phyloP scores from a whole-genome alignment of 2,329 filamentous ascomycete genomes.

The Apiospora rasikravindrae region DNA sequence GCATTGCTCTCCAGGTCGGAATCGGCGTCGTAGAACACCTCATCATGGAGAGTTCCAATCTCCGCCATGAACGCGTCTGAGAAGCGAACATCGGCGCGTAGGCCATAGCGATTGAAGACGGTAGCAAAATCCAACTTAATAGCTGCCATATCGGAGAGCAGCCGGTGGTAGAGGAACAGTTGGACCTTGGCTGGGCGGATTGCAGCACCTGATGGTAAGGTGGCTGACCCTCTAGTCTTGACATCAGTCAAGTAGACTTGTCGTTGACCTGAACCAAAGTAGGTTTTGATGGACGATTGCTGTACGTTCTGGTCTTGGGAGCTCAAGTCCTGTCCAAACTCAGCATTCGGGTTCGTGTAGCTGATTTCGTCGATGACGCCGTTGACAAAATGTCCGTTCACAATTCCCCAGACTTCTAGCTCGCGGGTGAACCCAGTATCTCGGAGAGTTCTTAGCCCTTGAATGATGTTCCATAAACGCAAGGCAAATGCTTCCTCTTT shows the following conservation, averaged over 20 bases:
- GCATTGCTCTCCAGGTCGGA: slow-evolving; percentile 26
- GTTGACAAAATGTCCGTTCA: slow-evolving; percentile 83
- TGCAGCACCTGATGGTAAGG: slow-evolving; percentile 67
- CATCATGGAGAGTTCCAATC: slow-evolving; percentile 71
- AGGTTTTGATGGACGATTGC: slow-evolving; percentile 48
- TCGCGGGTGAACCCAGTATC: slow-evolving; percentile 76
- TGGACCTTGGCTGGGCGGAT: slow-evolving; percentile 83
- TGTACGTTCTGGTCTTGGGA: slow-evolving; percentile 35
- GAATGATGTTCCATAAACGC: slow-evolving; percentile 88
- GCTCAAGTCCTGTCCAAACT: slow-evolving; percentile 66
- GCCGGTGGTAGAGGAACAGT: slow-evolving; percentile 85
- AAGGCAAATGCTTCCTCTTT: slow-evolving; percentile 85
- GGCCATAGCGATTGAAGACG: slow-evolving; percentile 73
- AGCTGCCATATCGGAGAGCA: slow-evolving; percentile 77
- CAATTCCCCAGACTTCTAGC: slow-evolving; percentile 81
- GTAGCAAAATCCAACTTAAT: slow-evolving; percentile 71
- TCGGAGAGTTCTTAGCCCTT: slow-evolving; percentile 76
- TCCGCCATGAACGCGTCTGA: slow-evolving; percentile 81
- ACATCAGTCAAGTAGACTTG: slow-evolving; percentile 82
- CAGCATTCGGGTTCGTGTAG: slow-evolving; percentile 74
- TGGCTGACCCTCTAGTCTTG: slow-evolving; percentile 77
- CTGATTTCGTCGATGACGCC: slow-evolving; percentile 89
- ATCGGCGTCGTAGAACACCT: slow-evolving; percentile 60
- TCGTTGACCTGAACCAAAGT: slow-evolving; percentile 39
- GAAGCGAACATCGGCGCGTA: slow-evolving; percentile 70